phyloP scores from a whole-genome alignment of 768 basidiomycete species.

The Coprinopsis marcescibilis region DNA sequence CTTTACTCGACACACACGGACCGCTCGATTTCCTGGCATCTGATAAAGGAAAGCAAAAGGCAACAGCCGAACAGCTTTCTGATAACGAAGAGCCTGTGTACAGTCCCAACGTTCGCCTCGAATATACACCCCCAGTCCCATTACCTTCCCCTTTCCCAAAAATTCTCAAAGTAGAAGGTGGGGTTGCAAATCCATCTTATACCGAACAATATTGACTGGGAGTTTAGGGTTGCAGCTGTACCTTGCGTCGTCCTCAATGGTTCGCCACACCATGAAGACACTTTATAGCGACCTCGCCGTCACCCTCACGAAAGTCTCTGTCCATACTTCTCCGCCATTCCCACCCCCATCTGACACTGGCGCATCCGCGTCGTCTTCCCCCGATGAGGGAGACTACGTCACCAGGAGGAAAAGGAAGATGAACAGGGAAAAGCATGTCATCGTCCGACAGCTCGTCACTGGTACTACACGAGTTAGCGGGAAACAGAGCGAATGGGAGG shows the following conservation, averaged over 20 bases:
- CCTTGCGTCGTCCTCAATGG: conserved; percentile 44
- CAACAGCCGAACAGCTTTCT: conserved; percentile 13
- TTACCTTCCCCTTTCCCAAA: conserved; percentile 67
- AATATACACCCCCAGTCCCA: conserved; percentile 62
- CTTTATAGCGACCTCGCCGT: conserved; percentile 64
- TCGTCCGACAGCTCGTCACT: conserved; percentile 47
- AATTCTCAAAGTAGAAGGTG: conserved; percentile 68
- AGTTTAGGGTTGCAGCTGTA: conserved; percentile 63
- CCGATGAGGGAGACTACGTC: neutral
- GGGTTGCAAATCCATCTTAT: conserved; percentile 7
- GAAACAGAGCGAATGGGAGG: conserved; percentile 60
- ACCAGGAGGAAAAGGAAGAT: conserved; percentile 18
- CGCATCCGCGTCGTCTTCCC: neutral
- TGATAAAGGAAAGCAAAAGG: conserved; percentile 23
- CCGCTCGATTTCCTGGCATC: conserved; percentile 15
- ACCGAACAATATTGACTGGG: neutral
- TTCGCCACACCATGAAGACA: conserved; percentile 71
- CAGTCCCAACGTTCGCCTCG: conserved; percentile 54
- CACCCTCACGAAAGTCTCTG: conserved; percentile 43
- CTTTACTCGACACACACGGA: conserved; percentile 5
- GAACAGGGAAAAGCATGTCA: conserved; percentile 52
- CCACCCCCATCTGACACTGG: neutral
- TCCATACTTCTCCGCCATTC: conserved; percentile 25
- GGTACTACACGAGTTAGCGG: conserved; percentile 64
- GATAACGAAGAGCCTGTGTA: conserved; percentile 48